Base-by-base conservation (phyloP, 768 basidiomycete species). In the Cystobasidium onofrii region DNA sequence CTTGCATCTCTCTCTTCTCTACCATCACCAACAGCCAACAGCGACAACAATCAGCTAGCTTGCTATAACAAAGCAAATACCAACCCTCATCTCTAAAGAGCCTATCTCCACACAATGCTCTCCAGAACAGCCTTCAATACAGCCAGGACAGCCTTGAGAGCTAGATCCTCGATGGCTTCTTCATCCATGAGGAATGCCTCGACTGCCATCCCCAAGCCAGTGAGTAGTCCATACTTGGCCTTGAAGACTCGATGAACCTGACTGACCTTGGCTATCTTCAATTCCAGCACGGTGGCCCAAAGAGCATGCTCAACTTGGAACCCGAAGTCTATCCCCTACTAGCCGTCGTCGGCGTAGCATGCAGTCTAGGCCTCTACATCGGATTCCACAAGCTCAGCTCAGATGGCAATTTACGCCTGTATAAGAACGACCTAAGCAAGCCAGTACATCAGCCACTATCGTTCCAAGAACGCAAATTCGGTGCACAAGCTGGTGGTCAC, bases 281-380 rank as follows among this genome's bases (percentile, higher is more conserved):
- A 4, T 50, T 7, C 12, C 44, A 67, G 65, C 65, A 67, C 34
- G 44, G 15, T 12, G 33, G 36, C 12, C 33, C 31, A 52, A 34
- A 71, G 50, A 60, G 69, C 50, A 55, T 71, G 52, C 29, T 46
- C 69, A 60, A 71, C 20, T 44, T 71, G 46, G 54, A 71, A 52
- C 69, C 69, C 34, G 69, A 71, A 44, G 69, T 71, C 33, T 60
- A 55, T 34, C 52, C 69, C 15, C 69, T 71, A 34, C n/a, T 57
- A 29, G 69, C 44, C n/a, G 54, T 71, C 12, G 33, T 55, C 36
- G 54, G 25, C 9, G 25, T 71, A 29, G 69, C 69, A 39, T 41
- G 36, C 29, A 55, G 50, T 55, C 46, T 34, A 10, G 69, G 54
- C 17, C 33, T 52, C 20, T 71, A 71, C 31, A 41, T 71, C 50